Conservation (phyloP, 208 protist species). For the Trypanosoma brucei region DNA sequence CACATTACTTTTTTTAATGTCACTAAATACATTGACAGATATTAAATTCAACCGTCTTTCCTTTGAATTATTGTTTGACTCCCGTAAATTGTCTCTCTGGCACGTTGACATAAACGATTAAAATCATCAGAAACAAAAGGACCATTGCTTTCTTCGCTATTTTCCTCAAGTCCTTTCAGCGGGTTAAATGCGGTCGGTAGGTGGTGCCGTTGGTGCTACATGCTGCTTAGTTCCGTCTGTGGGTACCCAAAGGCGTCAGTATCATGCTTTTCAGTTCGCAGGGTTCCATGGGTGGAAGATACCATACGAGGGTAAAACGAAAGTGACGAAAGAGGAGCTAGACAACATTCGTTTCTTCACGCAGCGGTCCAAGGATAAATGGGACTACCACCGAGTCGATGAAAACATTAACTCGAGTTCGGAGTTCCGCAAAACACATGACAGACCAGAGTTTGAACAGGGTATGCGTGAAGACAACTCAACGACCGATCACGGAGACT, state of each 20-base stretch:
- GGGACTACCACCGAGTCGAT: conserved; percentile 85
- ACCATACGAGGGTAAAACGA: conserved; percentile 44
- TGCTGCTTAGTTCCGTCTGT: conserved; percentile 3
- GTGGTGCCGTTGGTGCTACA: conserved; percentile 1
- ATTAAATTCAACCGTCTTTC: too few relatives aligned
- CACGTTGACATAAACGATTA: too few relatives aligned
- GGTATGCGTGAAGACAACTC: conserved; percentile 79
- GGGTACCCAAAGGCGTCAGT: conserved; percentile 20
- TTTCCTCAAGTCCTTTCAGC: too few relatives aligned
- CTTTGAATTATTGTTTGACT: too few relatives aligned
- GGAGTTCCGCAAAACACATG: conserved; percentile 61
- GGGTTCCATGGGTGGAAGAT: conserved; percentile 78
- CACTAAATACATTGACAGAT: too few relatives aligned
- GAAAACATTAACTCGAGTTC: conserved; percentile 86
- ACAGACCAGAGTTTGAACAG: conserved; percentile 66
- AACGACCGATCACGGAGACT: conserved; percentile 49
- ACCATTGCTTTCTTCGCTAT: too few relatives aligned
- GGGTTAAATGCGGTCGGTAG: conserved; percentile 11
- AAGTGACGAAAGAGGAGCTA: conserved; percentile 73
- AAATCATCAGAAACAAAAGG: too few relatives aligned
- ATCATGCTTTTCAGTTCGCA: conserved; percentile 77
- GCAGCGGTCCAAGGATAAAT: conserved; percentile 59
- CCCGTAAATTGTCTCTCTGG: too few relatives aligned
- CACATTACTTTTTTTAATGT: too few relatives aligned
- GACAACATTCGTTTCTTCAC: conserved; percentile 65